A percentile compares a stretch with the other conserved stretches of the same genome.
Evolutionary conservation across 1,284 basidiomycete genomes (phyloP).

Genomic region (Naganishia sp.): DNA sequence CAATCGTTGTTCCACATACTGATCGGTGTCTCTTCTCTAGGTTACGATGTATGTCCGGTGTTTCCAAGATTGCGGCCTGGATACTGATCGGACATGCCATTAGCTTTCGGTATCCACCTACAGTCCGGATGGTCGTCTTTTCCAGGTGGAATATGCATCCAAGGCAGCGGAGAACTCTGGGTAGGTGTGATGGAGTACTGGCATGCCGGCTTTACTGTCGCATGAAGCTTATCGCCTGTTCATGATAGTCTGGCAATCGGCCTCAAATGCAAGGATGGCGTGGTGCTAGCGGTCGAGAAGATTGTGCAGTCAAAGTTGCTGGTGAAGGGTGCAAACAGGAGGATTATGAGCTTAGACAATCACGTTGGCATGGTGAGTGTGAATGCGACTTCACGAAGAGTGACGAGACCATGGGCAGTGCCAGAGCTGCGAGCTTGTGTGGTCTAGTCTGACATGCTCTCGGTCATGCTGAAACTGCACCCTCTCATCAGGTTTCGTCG

Average conservation of each 20-base stretch:
- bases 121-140: slow-evolving; percentile 96
- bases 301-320: slow-evolving; percentile 96
- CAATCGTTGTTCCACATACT: background rate
- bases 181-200: slow-evolving; percentile 53
- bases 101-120: slow-evolving; percentile 98
- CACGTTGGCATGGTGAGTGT: slow-evolving; percentile 81
- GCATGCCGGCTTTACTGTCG: background rate
- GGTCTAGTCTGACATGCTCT: too few species aligned
- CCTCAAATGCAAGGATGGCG: slow-evolving; percentile 86
- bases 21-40: background rate
- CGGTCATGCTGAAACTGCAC: slow-evolving; percentile 1
- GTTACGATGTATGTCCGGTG: slow-evolving; percentile 13
- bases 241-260: slow-evolving; percentile 77
- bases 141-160: slow-evolving; percentile 98
- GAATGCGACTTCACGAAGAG: background rate
- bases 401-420: background rate
- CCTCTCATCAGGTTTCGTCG: slow-evolving; percentile 70
- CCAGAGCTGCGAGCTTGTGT: too few species aligned
- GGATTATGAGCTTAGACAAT: slow-evolving; percentile 89
- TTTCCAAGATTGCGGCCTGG: too few species aligned
- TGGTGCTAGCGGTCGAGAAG: slow-evolving; percentile 95
- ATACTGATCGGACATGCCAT: slow-evolving; percentile 48
- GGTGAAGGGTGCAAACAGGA: slow-evolving; percentile 86
- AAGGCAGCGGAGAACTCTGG: slow-evolving; percentile 99
- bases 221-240: background rate